Evolutionary conservation across 1,139 yeast genomes (phyloP).

Genomic region (Sugiyamaella grinbergsii): DNA sequence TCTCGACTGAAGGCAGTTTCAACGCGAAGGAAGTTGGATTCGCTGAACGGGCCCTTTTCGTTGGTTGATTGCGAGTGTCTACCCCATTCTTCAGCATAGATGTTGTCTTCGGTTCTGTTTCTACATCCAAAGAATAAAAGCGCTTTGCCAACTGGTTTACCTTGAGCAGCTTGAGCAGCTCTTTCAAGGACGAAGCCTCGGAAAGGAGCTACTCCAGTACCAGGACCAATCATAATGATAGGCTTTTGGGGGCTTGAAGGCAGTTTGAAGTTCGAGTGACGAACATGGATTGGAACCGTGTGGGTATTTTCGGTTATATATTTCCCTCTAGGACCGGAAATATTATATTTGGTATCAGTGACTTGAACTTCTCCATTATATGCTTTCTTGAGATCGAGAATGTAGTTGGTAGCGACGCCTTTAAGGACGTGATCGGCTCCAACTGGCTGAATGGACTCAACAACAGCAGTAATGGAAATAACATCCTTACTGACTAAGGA

Average conservation of each 20-base stretch:
- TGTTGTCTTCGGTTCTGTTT: conserved; percentile 68
- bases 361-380: conserved; percentile 48
- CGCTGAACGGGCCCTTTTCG: conserved; percentile 24
- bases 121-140: conserved; percentile 87
- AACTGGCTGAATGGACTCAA: conserved; percentile 62
- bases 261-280: conserved; percentile 91
- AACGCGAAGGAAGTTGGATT: conserved; percentile 48
- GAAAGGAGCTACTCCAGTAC: conserved; percentile 98
- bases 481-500: conserved; percentile 73
- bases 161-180: conserved; percentile 55
- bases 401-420: conserved; percentile 91
- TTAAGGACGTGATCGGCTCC: conserved; percentile 54
- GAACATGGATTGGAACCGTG: conserved; percentile 81
- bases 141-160: conserved; percentile 67
- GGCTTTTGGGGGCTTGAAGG: conserved; percentile 88
- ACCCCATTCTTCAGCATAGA: conserved; percentile 83
- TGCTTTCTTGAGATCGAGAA: conserved; percentile 68
- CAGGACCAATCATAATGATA: conserved; percentile 93
- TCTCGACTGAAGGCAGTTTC: conserved; percentile 88
- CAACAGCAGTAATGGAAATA: conserved; percentile 82
- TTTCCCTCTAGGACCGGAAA: conserved; percentile 77
- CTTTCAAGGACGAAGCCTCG: conserved; percentile 92
- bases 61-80: conserved; percentile 48
- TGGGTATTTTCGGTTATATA: conserved; percentile 44
- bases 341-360: conserved; percentile 54